Conservation (phyloP, 495 filamentous ascomycete species). For the Aspergillus bridgeri region DNA sequence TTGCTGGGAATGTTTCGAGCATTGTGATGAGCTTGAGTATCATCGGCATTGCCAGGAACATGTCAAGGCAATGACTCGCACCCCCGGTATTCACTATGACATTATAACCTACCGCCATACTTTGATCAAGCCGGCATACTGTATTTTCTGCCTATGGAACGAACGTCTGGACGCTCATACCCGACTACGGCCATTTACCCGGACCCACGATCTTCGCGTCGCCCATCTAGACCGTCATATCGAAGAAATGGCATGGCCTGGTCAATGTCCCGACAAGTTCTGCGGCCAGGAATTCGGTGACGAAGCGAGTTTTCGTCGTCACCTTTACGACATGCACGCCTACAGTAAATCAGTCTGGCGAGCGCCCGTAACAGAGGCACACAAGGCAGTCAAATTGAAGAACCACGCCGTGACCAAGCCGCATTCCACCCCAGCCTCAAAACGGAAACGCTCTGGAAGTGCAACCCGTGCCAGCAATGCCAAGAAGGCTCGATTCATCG, state of each 20-base stretch:
- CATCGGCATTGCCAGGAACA: too few species aligned
- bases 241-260: constrained; percentile 1
- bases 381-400: too few species aligned
- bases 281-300: constrained; percentile 4
- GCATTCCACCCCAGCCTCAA: too few species aligned
- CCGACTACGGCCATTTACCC: constrained; percentile 5
- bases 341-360: constrained; percentile 7
- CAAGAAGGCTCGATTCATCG: too few species aligned
- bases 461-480: too few species aligned
- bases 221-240: constrained; percentile 5
- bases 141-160: constrained; percentile 8
- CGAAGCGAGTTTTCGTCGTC: constrained; percentile 3
- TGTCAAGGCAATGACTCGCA: too few species aligned
- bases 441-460: too few species aligned
- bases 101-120: constrained; percentile 10
- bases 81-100: too few species aligned
- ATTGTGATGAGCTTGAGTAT: too few species aligned
- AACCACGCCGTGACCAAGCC: too few species aligned
- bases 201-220: constrained; percentile 1
- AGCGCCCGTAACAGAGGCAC: too few species aligned
- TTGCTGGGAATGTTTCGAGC: constrained; percentile 12
- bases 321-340: constrained; percentile 9
- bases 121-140: constrained; percentile 8
- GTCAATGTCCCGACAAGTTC: constrained; percentile 2
- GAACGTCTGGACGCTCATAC: neutral